A percentile compares a stretch with the other conserved stretches of the same genome.
Evolutionary conservation across 2,329 filamentous ascomycete genomes (phyloP).

Genomic region (Trichoderma arundinaceum): DNA sequence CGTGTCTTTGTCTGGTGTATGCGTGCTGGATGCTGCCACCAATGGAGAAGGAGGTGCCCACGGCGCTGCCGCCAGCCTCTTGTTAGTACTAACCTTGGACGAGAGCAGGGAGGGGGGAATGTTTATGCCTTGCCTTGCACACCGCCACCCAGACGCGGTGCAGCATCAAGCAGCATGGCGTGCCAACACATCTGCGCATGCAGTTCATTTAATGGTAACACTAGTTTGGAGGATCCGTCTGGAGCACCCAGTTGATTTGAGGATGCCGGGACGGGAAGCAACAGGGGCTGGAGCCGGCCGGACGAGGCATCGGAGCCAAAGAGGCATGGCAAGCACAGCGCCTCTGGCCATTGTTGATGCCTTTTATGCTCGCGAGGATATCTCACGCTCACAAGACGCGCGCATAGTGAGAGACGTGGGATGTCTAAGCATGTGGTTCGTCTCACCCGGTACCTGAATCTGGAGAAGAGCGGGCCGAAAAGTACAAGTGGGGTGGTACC

Average conservation of each 20-base stretch:
- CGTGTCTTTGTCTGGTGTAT: background rate
- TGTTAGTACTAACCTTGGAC: background rate
- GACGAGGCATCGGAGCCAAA: background rate
- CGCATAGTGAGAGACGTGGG: background rate
- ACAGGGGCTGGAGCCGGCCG: background rate
- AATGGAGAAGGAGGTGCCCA: no score
- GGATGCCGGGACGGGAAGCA: background rate
- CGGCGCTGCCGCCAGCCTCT: no score
- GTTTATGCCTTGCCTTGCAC: background rate
- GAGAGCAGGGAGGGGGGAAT: background rate
- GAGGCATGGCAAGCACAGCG: background rate
- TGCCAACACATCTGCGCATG: constrained; percentile 3
- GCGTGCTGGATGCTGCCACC: no score
- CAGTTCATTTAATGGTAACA: background rate
- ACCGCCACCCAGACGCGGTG: constrained; percentile 1
- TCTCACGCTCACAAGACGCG: no score
- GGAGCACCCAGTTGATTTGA: background rate
- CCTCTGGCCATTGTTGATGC: no score
- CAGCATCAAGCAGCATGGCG: background rate
- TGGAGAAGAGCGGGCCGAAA: constrained; percentile 7
- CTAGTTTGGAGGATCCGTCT: background rate
- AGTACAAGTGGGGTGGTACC: background rate
- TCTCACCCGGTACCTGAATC: constrained; percentile 1
- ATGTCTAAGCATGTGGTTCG: background rate
- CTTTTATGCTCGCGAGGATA: no score